These are phyloP conservation scores for Neonectria coccinea DNA, from an alignment of 2,329 filamentous ascomycete species.

Conservation along the genomic window DNA sequence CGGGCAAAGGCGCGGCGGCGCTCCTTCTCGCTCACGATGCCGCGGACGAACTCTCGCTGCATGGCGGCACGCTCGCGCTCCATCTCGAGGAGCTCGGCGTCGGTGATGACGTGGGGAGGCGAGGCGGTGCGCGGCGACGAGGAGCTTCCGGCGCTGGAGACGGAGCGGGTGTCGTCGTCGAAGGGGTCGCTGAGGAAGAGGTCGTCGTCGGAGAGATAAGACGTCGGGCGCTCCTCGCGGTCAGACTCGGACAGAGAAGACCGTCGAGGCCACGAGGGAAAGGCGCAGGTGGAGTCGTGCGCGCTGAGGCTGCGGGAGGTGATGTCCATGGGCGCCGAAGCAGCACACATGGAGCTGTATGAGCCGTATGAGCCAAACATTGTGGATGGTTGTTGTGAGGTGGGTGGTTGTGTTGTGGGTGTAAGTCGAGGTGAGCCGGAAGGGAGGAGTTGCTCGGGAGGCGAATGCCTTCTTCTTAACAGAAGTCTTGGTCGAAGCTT, in stretches of 20 bases:
- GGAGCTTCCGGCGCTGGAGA: slow-evolving; percentile 59
- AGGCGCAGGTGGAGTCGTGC: slow-evolving; percentile 63
- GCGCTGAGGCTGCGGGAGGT: slow-evolving; percentile 54
- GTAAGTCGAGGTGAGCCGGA: slow-evolving; percentile 29
- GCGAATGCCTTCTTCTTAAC: slow-evolving; percentile 26
- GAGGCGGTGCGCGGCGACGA: slow-evolving; percentile 51
- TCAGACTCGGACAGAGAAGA: slow-evolving; percentile 61
- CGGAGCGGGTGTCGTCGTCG: slow-evolving; percentile 63
- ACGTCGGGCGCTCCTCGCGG: slow-evolving; percentile 60
- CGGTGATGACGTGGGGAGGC: slow-evolving; percentile 54
- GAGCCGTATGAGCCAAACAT: slow-evolving; percentile 65
- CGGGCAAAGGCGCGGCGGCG: slow-evolving; percentile 56
- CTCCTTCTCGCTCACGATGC: slow-evolving; percentile 67
- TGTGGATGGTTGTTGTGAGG: slow-evolving; percentile 37
- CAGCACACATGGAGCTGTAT: slow-evolving; percentile 61
- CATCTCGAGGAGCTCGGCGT: slow-evolving; percentile 62
- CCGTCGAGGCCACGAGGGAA: slow-evolving; percentile 69
- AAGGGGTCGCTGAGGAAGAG: slow-evolving; percentile 65
- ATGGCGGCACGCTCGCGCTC: slow-evolving; percentile 62
- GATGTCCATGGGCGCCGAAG: slow-evolving; percentile 61
- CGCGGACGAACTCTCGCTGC: slow-evolving; percentile 65
- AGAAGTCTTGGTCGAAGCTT: slow-evolving; percentile 32
- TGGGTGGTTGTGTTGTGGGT: slow-evolving; percentile 37
- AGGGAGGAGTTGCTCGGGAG: slow-evolving; percentile 27
- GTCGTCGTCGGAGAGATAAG: slow-evolving; percentile 73